Evolutionary conservation across 148 eudicot species (phyloP), one percentile per base, ranked within the genome.

Genomic region (Selenicereus undatus): DNA sequence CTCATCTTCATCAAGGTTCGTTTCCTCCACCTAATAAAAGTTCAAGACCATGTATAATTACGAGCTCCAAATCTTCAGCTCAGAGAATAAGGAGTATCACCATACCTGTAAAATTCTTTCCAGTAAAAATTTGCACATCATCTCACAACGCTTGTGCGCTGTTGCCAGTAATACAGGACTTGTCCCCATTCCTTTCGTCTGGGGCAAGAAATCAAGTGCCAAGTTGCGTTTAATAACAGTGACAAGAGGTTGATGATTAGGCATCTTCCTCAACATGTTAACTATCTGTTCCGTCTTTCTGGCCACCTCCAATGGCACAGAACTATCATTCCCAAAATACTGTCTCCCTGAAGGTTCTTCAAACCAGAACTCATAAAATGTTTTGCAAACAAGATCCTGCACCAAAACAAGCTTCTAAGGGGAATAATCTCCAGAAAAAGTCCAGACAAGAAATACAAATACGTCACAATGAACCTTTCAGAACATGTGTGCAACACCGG

Each of bases 311-410:
- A 89, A 62, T 39, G 99, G 97, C 82, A 96, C 99, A 79, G 93
- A 91, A 88, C 99, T 93, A 79, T 93, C 90, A 82, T 89, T 97
- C 81, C 87, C 92, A 88, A 81, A 93, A 77, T 62, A 65, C 65
- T 84, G 93, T 82, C 85, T 79, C 83, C 91, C 89, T 82, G 92
- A 84, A 86, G 95, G 90, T 82, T 96, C 99, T 86, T 96, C 99
- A 87, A 96, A 96, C 99, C 99, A 96, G 91, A 96, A 96, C 88
- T 93, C 98, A 85, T 90, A 87, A 86, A 96, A 93, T 66, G 99
- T 96, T 90, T 90, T 93, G 89, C 99, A 96, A 72, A 96, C 98
- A 83, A 96, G 93, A 88, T 96, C 99, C 99, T 96, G 90, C 79
- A 80, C 77, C 79, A 76, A 82, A 36, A 36, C 51, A 29, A 68